Evolutionary conservation across 768 basidiomycete genomes (phyloP), one percentile per base, ranked within the genome.

Genomic region (Boletus bicolor): DNA sequence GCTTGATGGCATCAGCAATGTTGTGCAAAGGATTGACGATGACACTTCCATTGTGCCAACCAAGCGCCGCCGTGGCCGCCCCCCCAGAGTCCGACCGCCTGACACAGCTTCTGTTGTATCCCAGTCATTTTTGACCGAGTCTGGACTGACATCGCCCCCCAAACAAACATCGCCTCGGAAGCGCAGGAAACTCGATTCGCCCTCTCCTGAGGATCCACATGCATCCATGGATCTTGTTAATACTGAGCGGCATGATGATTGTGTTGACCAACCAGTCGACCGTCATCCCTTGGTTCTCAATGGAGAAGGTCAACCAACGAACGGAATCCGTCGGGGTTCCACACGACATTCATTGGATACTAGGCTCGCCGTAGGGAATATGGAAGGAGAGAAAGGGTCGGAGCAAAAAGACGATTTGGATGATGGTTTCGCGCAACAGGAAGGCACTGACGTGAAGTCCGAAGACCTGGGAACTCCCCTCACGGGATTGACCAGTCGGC

Each of bases 401-500:
- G 56, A 35, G 44, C 36, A 37, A 34, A 45, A 45, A 36, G 53
- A 61, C 36, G 49, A 4, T 19, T 17, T 43, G 24, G 42, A 28
- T 9, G 38, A 55, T 43, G 53, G 37, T 35, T 35, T 44, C 6
- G 35, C 42, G 11, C 58, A 44, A 53, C 58, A 44, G 8, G 63
- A 62, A 35, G 58, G 51, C 54, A n/a, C 54, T 21, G 75, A 73
- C 47, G 72, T 77, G 42, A 81, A 80, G 64, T 77, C 76, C n/a
- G 84, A 85, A 64, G 82, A 82, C 54, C 59, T 72, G 51, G 79
- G 74, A 32, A 84, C 82, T 32, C 81, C 82, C 1, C 66, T 78
- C 44, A 82, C 79, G 7, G 76, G 69, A 21, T 60, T 72, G 53
- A 76, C 80, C 47, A 81, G 79, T 59, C 74, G 75, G 55, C 81